Conservation (phyloP, 2,329 filamentous ascomycete species). For the Ophiostoma pallidulum region DNA sequence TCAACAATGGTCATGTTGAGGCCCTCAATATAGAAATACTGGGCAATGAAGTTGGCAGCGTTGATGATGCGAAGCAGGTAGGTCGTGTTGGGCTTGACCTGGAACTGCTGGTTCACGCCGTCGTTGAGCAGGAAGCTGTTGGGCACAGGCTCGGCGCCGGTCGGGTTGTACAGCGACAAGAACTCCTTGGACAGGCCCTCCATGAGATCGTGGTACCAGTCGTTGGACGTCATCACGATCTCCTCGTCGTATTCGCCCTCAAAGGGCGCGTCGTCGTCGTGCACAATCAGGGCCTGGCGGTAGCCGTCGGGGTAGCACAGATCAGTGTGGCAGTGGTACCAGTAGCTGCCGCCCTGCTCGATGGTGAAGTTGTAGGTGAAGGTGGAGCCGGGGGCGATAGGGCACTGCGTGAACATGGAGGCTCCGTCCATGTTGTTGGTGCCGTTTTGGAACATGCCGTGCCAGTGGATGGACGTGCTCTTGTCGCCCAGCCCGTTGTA, state of each 20-base stretch:
- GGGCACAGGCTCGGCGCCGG: slow-evolving; percentile 56
- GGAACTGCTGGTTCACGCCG: slow-evolving; percentile 47
- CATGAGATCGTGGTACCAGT: slow-evolving; percentile 60
- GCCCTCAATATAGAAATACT: slow-evolving; percentile 58
- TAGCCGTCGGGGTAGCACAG: slow-evolving; percentile 61
- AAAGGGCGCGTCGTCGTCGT: slow-evolving; percentile 53
- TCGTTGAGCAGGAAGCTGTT: slow-evolving; percentile 64
- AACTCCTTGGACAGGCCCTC: slow-evolving; percentile 36
- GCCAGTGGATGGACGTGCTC: slow-evolving; percentile 57
- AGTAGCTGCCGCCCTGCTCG: slow-evolving; percentile 55
- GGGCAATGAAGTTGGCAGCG: slow-evolving; percentile 60
- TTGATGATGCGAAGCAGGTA: slow-evolving; percentile 67
- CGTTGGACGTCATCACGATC: slow-evolving; percentile 53
- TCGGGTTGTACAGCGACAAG: slow-evolving; percentile 45
- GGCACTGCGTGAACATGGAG: slow-evolving; percentile 55
- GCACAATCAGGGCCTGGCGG: slow-evolving; percentile 16
- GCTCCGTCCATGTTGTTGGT: slow-evolving; percentile 65
- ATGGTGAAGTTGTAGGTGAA: slow-evolving; percentile 65
- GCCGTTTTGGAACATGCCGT: slow-evolving; percentile 61
- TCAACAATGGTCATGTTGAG: slow-evolving; percentile 62
- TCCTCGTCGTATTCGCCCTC: slow-evolving; percentile 51
- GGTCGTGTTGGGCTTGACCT: slow-evolving; percentile 56
- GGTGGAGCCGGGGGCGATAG: slow-evolving; percentile 51
- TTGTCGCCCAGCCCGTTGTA: slow-evolving; percentile 53
- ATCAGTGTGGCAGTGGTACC: slow-evolving; percentile 64